phyloP scores from a whole-genome alignment of 768 basidiomycete genomes.

The Pleurotus djamor region DNA sequence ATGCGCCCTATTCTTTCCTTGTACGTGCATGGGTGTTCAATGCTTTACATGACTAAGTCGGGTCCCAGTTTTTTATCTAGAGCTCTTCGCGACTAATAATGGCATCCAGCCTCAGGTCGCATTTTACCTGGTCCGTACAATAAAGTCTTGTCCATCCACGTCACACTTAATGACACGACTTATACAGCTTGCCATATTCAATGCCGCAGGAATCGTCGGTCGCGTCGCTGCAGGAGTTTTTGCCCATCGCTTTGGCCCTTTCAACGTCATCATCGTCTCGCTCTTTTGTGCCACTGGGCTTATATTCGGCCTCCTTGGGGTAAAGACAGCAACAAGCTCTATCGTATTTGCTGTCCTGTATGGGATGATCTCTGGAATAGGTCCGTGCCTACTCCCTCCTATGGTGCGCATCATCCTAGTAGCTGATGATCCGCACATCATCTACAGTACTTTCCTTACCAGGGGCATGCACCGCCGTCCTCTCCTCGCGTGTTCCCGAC shows the following conservation, averaged over 20 bases:
- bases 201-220: slow-evolving; percentile 50
- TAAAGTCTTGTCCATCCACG: too few relatives aligned
- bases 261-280: slow-evolving; percentile 46
- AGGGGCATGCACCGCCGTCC: too few relatives aligned
- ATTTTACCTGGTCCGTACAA: slow-evolving; percentile 39
- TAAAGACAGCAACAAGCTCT: slow-evolving; percentile 31
- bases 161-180: too few relatives aligned
- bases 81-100: slow-evolving; percentile 45
- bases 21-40: slow-evolving; percentile 21
- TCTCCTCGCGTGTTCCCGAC: background rate
- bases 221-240: slow-evolving; percentile 55
- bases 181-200: slow-evolving; percentile 44
- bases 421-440: background rate
- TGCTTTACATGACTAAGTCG: background rate
- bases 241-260: slow-evolving; percentile 47
- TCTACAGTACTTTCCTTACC: background rate
- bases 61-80: slow-evolving; percentile 50
- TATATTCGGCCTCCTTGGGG: slow-evolving; percentile 45
- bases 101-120: slow-evolving; percentile 37
- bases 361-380: slow-evolving; percentile 52
- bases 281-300: slow-evolving; percentile 36
- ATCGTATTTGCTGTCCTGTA: slow-evolving; percentile 44
- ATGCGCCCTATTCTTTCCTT: slow-evolving; percentile 49
- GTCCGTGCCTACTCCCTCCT: slow-evolving; percentile 11
- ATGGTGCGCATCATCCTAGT: slow-evolving; percentile 12